Evolutionary conservation across 1,284 basidiomycete genomes (phyloP), one percentile per base, ranked within the genome.

Genomic region (Cutaneotrichosporon daszewskae): DNA sequence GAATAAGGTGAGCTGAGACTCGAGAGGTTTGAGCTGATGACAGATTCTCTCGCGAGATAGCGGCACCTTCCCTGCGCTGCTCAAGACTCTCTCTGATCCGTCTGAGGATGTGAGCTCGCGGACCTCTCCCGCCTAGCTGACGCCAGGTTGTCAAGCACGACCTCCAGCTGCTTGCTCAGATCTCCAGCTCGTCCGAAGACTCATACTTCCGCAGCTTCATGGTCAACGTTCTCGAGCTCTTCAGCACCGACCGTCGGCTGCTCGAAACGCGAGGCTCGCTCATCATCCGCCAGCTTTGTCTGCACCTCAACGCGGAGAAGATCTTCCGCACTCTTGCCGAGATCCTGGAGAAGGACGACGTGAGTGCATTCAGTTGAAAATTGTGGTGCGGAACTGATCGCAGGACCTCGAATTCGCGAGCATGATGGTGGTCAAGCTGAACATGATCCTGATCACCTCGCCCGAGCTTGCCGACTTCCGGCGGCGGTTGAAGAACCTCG

Each of bases 91-190:
- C 24, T 97, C 94, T 1, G 95, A 99, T 68, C 85, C 86, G 1
- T 95, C 91, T 1, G 94, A 98, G 69, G 90, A 95, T 74, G 91
- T n/a, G n/a, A n/a, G n/a, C n/a, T n/a, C n/a, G n/a, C n/a, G n/a
- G n/a, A n/a, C n/a, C n/a, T n/a, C n/a, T n/a, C n/a, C n/a, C n/a
- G n/a, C n/a, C n/a, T n/a, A n/a, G n/a, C n/a, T n/a, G n/a, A n/a
- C n/a, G n/a, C n/a, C n/a, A n/a, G n/a, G n/a, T 97, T 24, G 90
- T 99, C 66, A 94, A 94, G 66, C 84, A 91, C 58, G 92, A 99
- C 64, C 73, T 99, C 39, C 90, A 94, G 54, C 80, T 99, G 5
- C 78, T 99, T 4, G 92, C 95, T 0, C 95, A 98, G 62, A 97
- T 99, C 53, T 75, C 74, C 12, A 90, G 89, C 1, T 91, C 87